Percentiles rank a stretch among this genome's conserved stretches.
Conservation (phyloP, 1,139 yeast species). For the Saccharomyces hybrid region DNA sequence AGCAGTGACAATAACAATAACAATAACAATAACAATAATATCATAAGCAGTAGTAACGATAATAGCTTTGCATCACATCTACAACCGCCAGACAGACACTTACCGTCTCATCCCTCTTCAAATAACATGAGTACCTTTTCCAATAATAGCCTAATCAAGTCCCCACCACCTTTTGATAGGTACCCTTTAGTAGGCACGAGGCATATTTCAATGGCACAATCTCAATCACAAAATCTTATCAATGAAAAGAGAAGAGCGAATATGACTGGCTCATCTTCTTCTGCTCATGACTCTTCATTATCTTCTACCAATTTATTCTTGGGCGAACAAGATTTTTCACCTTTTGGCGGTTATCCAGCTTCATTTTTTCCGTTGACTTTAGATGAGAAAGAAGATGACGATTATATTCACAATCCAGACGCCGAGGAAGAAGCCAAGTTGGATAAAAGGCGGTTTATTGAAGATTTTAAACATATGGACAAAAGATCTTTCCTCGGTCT, state of each 20-base stretch:
- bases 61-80: background rate
- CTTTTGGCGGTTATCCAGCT: slow-evolving; percentile 94
- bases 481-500: slow-evolving; percentile 51
- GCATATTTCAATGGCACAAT: slow-evolving; percentile 36
- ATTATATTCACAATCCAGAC: slow-evolving; percentile 86
- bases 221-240: slow-evolving; percentile 6
- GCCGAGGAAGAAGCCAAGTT: slow-evolving; percentile 79
- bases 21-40: background rate
- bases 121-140: slow-evolving; percentile 14
- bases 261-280: background rate
- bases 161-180: slow-evolving; percentile 49
- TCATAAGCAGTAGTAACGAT: background rate
- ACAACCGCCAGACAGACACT: background rate
- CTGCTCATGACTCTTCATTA: slow-evolving; percentile 19
- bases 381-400: slow-evolving; percentile 89
- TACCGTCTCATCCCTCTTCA: slow-evolving; percentile 11
- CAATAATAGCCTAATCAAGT: slow-evolving; percentile 18
- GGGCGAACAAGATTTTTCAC: slow-evolving; percentile 52
- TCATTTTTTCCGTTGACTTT: slow-evolving; percentile 75
- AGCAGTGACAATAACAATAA: background rate
- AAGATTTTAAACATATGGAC: slow-evolving; percentile 57
- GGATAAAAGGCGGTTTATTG: slow-evolving; percentile 53
- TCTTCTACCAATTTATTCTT: slow-evolving; percentile 30
- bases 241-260: slow-evolving; percentile 10
- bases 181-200: slow-evolving; percentile 49